phyloP scores from a whole-genome alignment of 2,329 filamentous ascomycete species.

The Huntiella abstrusa region DNA sequence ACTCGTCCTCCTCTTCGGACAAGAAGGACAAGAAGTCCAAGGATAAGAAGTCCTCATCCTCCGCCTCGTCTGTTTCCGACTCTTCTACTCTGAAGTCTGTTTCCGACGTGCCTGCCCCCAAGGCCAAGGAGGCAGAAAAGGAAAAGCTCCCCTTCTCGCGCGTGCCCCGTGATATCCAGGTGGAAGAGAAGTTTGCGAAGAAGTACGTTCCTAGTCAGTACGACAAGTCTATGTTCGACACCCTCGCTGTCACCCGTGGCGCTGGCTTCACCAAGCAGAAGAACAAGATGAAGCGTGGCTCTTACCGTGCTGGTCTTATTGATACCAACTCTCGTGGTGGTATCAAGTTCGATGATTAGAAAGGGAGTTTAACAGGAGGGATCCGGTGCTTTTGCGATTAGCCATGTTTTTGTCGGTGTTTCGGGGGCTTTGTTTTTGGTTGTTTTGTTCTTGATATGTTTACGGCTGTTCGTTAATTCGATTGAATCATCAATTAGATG shows the following conservation, averaged over 20 bases:
- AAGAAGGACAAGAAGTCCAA: slow-evolving; percentile 14
- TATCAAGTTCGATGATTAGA: slow-evolving; percentile 83
- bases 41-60: slow-evolving; percentile 20
- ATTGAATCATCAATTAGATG: neutral
- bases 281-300: slow-evolving; percentile 92
- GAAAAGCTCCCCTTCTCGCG: slow-evolving; percentile 57
- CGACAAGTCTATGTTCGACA: slow-evolving; percentile 70
- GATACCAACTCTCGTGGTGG: slow-evolving; percentile 67
- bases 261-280: slow-evolving; percentile 99
- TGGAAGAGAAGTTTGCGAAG: slow-evolving; percentile 50
- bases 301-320: slow-evolving; percentile 75
- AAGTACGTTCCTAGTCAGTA: slow-evolving; percentile 83
- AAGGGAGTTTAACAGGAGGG: neutral
- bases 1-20: slow-evolving; percentile 11
- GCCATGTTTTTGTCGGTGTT: neutral
- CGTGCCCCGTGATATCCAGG: slow-evolving; percentile 48
- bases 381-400: neutral
- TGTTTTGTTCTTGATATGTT: neutral
- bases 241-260: slow-evolving; percentile 76
- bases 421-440: neutral
- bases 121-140: slow-evolving; percentile 29
- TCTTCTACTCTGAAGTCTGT: slow-evolving; percentile 31
- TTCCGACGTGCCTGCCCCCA: slow-evolving; percentile 29
- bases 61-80: slow-evolving; percentile 26
- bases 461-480: neutral